These are phyloP conservation scores for Ceratonia siliqua DNA, from an alignment of 306 rosid species.

Conservation along the genomic window DNA sequence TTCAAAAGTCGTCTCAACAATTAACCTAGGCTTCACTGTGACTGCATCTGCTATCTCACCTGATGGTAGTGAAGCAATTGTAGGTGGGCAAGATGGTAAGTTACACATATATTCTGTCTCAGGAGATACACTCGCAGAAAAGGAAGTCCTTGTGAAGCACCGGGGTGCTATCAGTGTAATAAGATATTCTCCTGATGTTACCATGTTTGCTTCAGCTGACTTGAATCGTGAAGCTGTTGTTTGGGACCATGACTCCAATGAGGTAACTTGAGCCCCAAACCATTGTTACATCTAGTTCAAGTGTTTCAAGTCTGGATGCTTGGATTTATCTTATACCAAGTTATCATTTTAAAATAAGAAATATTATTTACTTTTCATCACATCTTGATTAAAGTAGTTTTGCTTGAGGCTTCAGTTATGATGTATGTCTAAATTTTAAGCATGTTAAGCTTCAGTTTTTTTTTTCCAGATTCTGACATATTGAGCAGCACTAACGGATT, in stretches of 20 bases:
- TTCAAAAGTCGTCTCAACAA: constrained; percentile 59
- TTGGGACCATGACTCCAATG: constrained; percentile 76
- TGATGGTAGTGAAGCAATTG: constrained; percentile 87
- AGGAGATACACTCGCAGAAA: constrained; percentile 74
- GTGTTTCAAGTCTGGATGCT: constrained; percentile 7
- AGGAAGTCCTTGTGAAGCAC: constrained; percentile 83
- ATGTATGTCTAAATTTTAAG: constrained; percentile 8
- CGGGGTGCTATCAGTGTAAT: constrained; percentile 89
- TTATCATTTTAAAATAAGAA: constrained; percentile 18
- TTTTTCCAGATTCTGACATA: not conserved
- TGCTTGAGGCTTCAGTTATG: constrained; percentile 17
- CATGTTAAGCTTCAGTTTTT: not conserved
- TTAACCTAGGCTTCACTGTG: constrained; percentile 72
- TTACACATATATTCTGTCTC: constrained; percentile 71
- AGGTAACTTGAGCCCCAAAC: constrained; percentile 55
- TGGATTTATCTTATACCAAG: constrained; percentile 9
- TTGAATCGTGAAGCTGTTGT: constrained; percentile 95
- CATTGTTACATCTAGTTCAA: constrained; percentile 13
- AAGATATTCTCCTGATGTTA: constrained; percentile 82
- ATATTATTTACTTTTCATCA: not conserved
- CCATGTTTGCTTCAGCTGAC: constrained; percentile 98
- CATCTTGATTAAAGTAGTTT: not conserved
- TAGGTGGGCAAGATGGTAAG: constrained; percentile 94
- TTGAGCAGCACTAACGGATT: not conserved
- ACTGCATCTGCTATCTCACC: constrained; percentile 79